Evolutionary conservation across 1,284 basidiomycete genomes (phyloP).

Genomic region (Fomitopsis pinicola): DNA sequence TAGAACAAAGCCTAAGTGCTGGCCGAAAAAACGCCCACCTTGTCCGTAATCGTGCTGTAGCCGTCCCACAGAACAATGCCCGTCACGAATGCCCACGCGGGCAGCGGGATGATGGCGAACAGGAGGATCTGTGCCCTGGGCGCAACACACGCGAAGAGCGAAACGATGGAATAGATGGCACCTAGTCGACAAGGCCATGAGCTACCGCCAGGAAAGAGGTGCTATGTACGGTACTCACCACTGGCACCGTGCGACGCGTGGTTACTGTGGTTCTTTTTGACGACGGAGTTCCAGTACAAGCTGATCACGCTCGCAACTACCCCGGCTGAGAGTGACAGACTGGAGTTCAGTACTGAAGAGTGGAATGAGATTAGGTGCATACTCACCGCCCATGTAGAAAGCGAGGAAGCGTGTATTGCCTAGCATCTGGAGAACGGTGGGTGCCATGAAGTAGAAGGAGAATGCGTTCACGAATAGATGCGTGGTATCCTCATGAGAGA

Average conservation of each 20-base stretch:
- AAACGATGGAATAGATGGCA: conserved; percentile 72
- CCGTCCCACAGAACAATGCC: conserved; percentile 76
- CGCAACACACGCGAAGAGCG: conserved; percentile 66
- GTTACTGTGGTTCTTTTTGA: conserved; percentile 34
- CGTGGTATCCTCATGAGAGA: conserved; percentile 61
- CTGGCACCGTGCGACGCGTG: conserved; percentile 70
- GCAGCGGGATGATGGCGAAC: conserved; percentile 81
- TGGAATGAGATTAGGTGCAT: background rate
- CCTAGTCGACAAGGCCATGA: conserved; percentile 32
- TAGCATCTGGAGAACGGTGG: conserved; percentile 61
- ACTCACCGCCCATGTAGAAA: conserved; percentile 73
- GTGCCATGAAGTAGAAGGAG: conserved; percentile 79
- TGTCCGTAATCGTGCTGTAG: conserved; percentile 39
- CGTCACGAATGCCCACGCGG: conserved; percentile 75
- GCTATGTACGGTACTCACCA: conserved; percentile 37
- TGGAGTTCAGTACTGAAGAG: background rate
- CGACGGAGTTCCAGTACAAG: conserved; percentile 49
- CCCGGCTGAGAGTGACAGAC: conserved; percentile 42
- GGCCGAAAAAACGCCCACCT: conserved; percentile 29
- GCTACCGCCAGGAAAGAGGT: background rate
- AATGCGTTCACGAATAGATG: conserved; percentile 82
- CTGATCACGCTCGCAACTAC: conserved; percentile 58
- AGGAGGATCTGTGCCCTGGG: conserved; percentile 72
- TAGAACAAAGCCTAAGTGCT: conserved; percentile 16
- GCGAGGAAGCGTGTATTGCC: conserved; percentile 70